phyloP scores from a whole-genome alignment of 306 rosid genomes.

The Hylodesmum podocarpum region DNA sequence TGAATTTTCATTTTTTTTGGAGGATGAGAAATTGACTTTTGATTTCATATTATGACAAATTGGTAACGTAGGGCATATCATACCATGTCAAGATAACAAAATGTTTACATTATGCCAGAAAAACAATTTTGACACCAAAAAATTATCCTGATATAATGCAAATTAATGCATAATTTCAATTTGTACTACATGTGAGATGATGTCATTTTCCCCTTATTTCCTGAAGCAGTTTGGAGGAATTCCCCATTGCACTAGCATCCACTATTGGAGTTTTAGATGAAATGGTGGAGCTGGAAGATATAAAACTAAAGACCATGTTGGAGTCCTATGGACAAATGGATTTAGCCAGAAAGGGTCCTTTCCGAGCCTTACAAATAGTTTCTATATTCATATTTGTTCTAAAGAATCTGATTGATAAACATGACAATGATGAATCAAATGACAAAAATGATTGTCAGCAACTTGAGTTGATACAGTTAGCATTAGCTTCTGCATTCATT shows the following conservation, averaged over 20 bases:
- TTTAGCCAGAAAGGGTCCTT: constrained; percentile 18
- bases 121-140: background rate
- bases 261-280: background rate
- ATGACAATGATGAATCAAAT: background rate
- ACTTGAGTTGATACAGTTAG: background rate
- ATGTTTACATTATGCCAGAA: background rate
- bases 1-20: background rate
- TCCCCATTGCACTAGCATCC: background rate
- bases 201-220: background rate
- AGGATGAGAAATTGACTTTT: background rate
- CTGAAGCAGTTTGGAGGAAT: background rate
- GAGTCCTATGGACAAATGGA: constrained; percentile 10
- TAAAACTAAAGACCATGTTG: constrained; percentile 2
- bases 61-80: background rate
- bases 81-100: background rate
- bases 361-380: constrained; percentile 7
- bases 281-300: constrained; percentile 1
- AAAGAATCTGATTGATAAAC: constrained; percentile 1
- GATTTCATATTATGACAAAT: background rate
- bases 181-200: background rate
- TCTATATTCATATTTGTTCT: background rate
- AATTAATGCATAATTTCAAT: background rate
- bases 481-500: constrained; percentile 5
- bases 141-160: background rate
- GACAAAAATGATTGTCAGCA: background rate